Evolutionary conservation across 129 eudicot genomes (phyloP).

Genomic region (Sambucus nigra): DNA sequence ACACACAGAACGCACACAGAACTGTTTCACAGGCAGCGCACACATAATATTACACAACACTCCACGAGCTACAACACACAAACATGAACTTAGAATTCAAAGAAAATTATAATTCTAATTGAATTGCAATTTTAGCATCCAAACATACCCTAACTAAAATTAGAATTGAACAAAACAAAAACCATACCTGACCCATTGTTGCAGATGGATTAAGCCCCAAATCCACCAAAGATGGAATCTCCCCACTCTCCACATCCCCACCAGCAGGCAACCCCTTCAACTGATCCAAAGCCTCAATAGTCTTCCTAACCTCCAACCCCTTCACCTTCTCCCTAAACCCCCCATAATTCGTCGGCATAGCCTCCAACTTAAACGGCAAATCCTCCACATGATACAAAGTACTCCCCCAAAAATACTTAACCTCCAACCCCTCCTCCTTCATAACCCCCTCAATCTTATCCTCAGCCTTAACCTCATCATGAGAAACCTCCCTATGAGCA

Average conservation of each 20-base stretch:
- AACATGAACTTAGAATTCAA: no score
- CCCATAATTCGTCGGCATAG: conserved; percentile 85
- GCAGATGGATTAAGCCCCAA: conserved; percentile 83
- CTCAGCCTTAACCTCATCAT: conserved; percentile 82
- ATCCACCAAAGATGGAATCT: conserved; percentile 75
- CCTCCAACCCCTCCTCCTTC: conserved; percentile 85
- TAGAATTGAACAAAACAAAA: conserved; percentile 17
- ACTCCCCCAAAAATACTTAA: conserved; percentile 94
- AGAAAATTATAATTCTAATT: no score
- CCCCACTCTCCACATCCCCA: conserved; percentile 80
- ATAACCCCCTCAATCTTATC: conserved; percentile 47
- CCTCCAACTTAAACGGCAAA: conserved; percentile 62
- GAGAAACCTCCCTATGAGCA: conserved; percentile 67
- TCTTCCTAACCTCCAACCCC: conserved; percentile 74
- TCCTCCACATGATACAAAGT: conserved; percentile 91
- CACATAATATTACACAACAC: no score
- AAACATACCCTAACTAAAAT: no score
- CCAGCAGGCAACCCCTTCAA: conserved; percentile 71
- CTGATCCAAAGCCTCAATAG: conserved; percentile 63
- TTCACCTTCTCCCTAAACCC: conserved; percentile 92
- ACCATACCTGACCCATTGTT: conserved; percentile 51
- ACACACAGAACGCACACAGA: no score
- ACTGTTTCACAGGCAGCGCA: no score
- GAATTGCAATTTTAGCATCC: no score
- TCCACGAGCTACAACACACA: no score